phyloP scores from a whole-genome alignment of 805 yeast genomes.

The Wickerhamomyces alni region DNA sequence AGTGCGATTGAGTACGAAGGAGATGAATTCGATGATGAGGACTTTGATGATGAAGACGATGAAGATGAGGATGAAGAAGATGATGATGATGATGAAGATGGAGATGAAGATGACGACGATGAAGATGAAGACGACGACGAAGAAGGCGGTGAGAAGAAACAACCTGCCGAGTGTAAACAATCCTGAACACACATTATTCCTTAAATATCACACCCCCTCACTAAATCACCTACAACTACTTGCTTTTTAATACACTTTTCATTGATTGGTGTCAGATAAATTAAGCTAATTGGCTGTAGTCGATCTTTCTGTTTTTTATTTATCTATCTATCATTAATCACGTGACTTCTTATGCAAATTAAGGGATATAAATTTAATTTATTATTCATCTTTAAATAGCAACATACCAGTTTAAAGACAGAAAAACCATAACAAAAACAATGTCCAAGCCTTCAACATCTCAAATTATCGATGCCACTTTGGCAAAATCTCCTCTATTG shows the following conservation, averaged over 20 bases:
- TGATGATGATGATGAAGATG: constrained; percentile 33
- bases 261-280: too few species aligned
- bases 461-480: not conserved
- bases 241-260: too few species aligned
- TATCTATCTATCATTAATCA: too few species aligned
- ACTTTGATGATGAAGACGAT: constrained; percentile 58
- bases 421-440: not conserved
- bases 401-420: too few species aligned
- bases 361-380: too few species aligned
- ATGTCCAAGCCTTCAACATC: not conserved
- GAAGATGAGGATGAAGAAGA: constrained; percentile 40
- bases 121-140: constrained; percentile 36
- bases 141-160: constrained; percentile 29
- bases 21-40: constrained; percentile 56
- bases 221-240: too few species aligned
- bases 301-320: too few species aligned
- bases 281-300: too few species aligned
- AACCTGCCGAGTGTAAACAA: constrained; percentile 14
- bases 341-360: too few species aligned
- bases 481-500: not conserved
- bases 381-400: not conserved
- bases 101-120: constrained; percentile 33
- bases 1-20: constrained; percentile 81
- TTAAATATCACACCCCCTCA: too few species aligned
- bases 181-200: too few species aligned